These are phyloP conservation scores for Skeletonema marinoi DNA, from an alignment of 108 stramenopile genomes.

Conservation along the genomic window DNA sequence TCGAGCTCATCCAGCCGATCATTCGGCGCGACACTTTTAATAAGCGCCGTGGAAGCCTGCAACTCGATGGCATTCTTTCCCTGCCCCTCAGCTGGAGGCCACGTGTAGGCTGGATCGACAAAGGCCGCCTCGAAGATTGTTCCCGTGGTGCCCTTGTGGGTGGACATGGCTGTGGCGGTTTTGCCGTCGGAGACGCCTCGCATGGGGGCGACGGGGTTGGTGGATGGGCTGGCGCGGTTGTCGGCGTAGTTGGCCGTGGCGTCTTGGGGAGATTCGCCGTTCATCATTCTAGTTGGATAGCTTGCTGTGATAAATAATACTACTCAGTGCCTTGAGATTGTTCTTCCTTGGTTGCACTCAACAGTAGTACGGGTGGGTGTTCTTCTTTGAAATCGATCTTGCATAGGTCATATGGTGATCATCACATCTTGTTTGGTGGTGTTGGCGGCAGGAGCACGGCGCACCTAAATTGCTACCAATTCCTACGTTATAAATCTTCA, in stretches of 20 bases:
- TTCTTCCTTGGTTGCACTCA: too few relatives aligned
- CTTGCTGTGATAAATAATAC: too few relatives aligned
- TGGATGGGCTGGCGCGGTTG: conserved; percentile 11
- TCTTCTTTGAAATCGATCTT: too few relatives aligned
- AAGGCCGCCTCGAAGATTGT: conserved; percentile 87
- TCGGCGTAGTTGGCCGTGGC: conserved; percentile 19
- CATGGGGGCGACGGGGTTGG: conserved; percentile 11
- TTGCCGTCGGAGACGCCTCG: conserved; percentile 8
- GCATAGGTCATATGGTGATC: too few relatives aligned
- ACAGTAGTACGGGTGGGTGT: too few relatives aligned
- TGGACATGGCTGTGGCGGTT: conserved; percentile 14
- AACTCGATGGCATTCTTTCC: conserved; percentile 87
- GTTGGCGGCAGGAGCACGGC: too few relatives aligned
- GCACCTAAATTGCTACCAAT: too few relatives aligned
- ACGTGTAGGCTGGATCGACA: conserved; percentile 83
- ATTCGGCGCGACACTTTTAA: conserved; percentile 42
- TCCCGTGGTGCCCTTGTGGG: conserved; percentile 38
- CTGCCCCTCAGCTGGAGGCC: conserved; percentile 71
- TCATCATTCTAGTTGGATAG: too few relatives aligned
- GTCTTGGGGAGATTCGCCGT: conserved; percentile 42
- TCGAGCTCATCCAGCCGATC: conserved; percentile 33
- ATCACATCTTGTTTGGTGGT: too few relatives aligned
- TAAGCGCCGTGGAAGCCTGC: conserved; percentile 61
- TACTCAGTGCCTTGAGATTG: too few relatives aligned
- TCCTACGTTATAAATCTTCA: too few relatives aligned